Evolutionary conservation across 1,139 yeast genomes (phyloP), one percentile per base, ranked within the genome.

Genomic region (Yamadazyma triangularis): DNA sequence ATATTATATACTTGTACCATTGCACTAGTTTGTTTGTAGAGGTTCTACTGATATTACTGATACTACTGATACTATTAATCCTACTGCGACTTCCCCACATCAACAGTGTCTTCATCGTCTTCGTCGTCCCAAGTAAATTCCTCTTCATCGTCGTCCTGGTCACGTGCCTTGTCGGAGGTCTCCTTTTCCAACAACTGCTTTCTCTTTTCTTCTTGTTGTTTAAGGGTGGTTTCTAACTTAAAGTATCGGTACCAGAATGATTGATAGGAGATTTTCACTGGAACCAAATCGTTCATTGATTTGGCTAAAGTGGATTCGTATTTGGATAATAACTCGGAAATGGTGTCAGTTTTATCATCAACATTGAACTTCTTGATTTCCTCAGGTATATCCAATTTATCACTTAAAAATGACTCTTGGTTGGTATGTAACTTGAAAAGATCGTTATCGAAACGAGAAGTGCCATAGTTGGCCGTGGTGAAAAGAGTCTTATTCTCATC

Each of bases 211-310:
- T 87, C 96, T 42, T 76, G 79, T 18, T 70, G 70, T 27, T 75
- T 64, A 28, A 87, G 73, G 40, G 69, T 68, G 12, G 60, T 56
- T 34, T 75, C 75, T 51, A 73, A 67, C 36, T 60, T 64, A 53
- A 77, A 84, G 57, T 86, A 89, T 28, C 80, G 68, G 27, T 64
- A 60, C 97, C 97, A 89, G 53, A 89, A 89, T 27, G 64, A 62
- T 19, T 69, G 63, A 43, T 78, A 82, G 1, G 77, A 47, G 11
- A 86, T 60, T 40, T 70, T 55, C 2, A 68, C 73, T 0, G 94
- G 94, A 1, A 86, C 95, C 9, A 88, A 51, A 13, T 64, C 62
- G 34, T 78, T 77, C 78, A 78, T 77, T 28, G 84, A 56, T 24
- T 61, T 60, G 19, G 70, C 61, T 39, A 88, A 68, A 12, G 79